Percentiles rank a stretch among this genome's conserved stretches.
Conservation (phyloP, 352 stramenopile species). For the Phytophthora citrophthora region DNA sequence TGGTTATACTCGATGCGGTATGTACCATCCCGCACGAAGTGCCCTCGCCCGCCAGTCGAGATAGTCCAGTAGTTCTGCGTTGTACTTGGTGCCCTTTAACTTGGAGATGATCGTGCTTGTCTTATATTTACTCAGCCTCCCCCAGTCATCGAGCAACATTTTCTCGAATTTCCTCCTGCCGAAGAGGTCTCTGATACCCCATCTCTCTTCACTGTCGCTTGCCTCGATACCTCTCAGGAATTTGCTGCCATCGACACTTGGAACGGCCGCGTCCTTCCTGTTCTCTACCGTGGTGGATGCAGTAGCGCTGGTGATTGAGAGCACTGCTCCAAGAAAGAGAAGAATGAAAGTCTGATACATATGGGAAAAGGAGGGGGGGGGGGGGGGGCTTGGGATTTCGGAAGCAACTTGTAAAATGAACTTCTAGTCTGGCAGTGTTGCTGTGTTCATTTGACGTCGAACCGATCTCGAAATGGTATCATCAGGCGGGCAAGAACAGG, state of each 20-base stretch:
- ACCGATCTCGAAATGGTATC: background rate
- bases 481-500: no score
- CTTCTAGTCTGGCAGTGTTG: background rate
- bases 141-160: background rate
- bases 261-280: background rate
- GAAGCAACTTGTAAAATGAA: constrained; percentile 3
- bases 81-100: background rate
- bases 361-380: background rate
- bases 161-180: background rate
- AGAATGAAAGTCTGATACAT: constrained; percentile 1
- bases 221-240: background rate
- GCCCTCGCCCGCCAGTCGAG: background rate
- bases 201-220: background rate
- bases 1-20: no score
- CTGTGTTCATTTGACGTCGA: background rate
- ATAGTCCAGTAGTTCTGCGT: background rate
- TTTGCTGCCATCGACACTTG: background rate
- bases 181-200: background rate
- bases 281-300: background rate
- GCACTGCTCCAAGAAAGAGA: background rate
- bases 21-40: background rate
- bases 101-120: background rate
- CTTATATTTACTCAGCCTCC: background rate
- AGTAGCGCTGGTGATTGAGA: background rate
- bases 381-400: background rate